These are phyloP conservation scores for Podaxis mareebaensis DNA, from an alignment of 768 basidiomycete genomes.

Conservation along the genomic window DNA sequence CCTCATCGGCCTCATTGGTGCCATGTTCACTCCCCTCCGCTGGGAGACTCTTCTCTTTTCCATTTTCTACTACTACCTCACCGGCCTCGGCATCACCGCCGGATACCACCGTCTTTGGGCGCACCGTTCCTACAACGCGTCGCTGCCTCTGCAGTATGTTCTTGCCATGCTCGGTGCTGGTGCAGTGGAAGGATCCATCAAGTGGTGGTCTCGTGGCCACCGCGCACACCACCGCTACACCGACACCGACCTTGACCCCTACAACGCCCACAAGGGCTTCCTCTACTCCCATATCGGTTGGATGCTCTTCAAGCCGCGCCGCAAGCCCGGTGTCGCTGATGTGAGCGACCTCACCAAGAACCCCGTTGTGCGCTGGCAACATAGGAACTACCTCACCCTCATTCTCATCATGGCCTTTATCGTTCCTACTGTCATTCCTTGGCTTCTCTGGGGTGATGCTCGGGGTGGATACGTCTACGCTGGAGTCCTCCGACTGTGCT, in stretches of 20 bases:
- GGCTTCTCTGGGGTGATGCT: constrained; percentile 84
- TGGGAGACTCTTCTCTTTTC: constrained; percentile 70
- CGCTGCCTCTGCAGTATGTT: constrained; percentile 78
- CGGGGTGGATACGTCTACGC: constrained; percentile 86
- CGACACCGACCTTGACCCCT: constrained; percentile 95
- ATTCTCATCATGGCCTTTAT: constrained; percentile 71
- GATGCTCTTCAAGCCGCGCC: constrained; percentile 92
- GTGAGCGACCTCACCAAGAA: constrained; percentile 84
- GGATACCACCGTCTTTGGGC: constrained; percentile 99
- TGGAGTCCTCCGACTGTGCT: constrained; percentile 71
- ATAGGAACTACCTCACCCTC: constrained; percentile 72
- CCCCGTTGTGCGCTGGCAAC: constrained; percentile 84
- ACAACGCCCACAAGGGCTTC: constrained; percentile 89
- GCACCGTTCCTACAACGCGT: constrained; percentile 93
- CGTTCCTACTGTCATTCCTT: constrained; percentile 77
- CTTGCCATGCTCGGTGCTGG: constrained; percentile 87
- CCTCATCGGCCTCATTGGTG: constrained; percentile 70
- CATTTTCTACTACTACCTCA: constrained; percentile 40
- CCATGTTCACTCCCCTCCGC: constrained; percentile 60
- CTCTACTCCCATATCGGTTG: constrained; percentile 87
- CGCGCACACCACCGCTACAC: constrained; percentile 97
- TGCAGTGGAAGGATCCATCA: constrained; percentile 94
- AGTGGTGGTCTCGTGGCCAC: constrained; percentile 99
- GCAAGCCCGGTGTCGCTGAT: constrained; percentile 88
- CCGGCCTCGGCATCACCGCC: constrained; percentile 85